Evolutionary conservation across 495 filamentous ascomycete genomes (phyloP).

Genomic region (Penicillium arizonense): DNA sequence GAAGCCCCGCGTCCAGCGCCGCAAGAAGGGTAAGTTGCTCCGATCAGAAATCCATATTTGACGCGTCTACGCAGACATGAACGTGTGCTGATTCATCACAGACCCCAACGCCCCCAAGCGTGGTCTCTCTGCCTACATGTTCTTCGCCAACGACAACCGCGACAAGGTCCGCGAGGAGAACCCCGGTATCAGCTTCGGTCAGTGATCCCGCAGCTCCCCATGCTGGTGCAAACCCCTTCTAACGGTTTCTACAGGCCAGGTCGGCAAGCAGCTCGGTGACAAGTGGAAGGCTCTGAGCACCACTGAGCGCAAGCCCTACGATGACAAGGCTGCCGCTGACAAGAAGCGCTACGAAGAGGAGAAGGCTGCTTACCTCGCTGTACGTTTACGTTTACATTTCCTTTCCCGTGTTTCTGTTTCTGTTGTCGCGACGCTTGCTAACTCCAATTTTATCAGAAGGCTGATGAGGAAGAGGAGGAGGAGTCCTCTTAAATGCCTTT

Average conservation of each 20-base stretch:
- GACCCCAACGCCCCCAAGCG: slow-evolving; percentile 99
- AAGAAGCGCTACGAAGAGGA: slow-evolving; percentile 99
- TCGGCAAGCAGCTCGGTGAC: slow-evolving; percentile 96
- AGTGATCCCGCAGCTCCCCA: slow-evolving; percentile 8
- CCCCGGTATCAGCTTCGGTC: slow-evolving; percentile 96
- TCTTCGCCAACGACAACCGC: slow-evolving; percentile 99
- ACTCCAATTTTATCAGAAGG: slow-evolving; percentile 27
- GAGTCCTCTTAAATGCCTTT: slow-evolving; percentile 46
- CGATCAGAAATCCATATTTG: slow-evolving; percentile 4
- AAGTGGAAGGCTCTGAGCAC: slow-evolving; percentile 94
- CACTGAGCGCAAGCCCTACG: slow-evolving; percentile 87
- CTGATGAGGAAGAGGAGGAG: slow-evolving; percentile 51
- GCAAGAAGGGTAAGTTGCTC: slow-evolving; percentile 79
- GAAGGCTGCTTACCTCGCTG: slow-evolving; percentile 82
- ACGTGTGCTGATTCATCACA: slow-evolving; percentile 31
- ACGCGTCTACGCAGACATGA: background rate
- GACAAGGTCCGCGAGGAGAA: slow-evolving; percentile 98
- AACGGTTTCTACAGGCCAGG: slow-evolving; percentile 64
- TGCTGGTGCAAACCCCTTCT: slow-evolving; percentile 6
- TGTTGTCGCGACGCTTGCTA: slow-evolving; percentile 8
- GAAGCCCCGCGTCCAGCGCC: slow-evolving; percentile 53
- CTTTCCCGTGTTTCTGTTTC: too few species aligned
- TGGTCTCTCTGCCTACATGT: slow-evolving; percentile 99
- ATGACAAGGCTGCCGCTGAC: slow-evolving; percentile 90
- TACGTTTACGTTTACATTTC: slow-evolving; percentile 47